Percentiles rank a stretch among this genome's conserved stretches.
Conservation (phyloP, 1,284 basidiomycete genomes). For the Leccinum brunneo-olivaceum region DNA sequence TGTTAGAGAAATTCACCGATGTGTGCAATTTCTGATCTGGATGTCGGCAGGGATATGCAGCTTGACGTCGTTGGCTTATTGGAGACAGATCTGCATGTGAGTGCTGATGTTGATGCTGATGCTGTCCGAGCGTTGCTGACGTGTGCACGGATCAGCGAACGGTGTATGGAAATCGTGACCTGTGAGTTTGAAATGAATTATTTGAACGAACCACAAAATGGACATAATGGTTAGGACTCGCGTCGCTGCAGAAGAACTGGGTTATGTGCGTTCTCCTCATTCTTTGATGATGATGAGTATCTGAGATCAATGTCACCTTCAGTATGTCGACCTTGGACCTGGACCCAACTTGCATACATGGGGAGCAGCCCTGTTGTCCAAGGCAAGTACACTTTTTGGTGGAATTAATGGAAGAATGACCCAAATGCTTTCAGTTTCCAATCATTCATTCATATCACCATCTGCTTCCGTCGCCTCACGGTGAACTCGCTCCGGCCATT, state of each 20-base stretch:
- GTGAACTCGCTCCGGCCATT: conserved; percentile 90
- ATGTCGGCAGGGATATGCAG: conserved; percentile 59
- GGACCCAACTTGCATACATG: conserved; percentile 89
- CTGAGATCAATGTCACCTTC: conserved; percentile 10
- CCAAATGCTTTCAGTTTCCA: conserved; percentile 61
- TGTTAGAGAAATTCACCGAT: not conserved
- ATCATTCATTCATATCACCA: conserved; percentile 89
- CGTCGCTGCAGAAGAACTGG: conserved; percentile 71
- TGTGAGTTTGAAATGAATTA: conserved; percentile 42
- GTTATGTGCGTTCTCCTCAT: conserved; percentile 55
- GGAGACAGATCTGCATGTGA: conserved; percentile 82
- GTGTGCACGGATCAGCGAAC: conserved; percentile 48
- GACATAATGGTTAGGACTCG: conserved; percentile 49
- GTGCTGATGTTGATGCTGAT: conserved; percentile 25
- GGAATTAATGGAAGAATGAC: not conserved
- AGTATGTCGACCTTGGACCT: conserved; percentile 81
- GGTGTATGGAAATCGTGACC: conserved; percentile 84
- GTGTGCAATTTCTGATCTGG: conserved; percentile 1
- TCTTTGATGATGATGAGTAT: conserved; percentile 1
- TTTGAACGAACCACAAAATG: not conserved
- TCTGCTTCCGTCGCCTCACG: conserved; percentile 80
- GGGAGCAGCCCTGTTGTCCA: conserved; percentile 81
- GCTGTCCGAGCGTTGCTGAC: not conserved
- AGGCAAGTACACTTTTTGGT: conserved; percentile 36
- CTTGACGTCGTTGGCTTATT: conserved; percentile 78